These are phyloP conservation scores for Nannochloropsis salina DNA, from an alignment of 108 stramenopile genomes.

Conservation along the genomic window DNA sequence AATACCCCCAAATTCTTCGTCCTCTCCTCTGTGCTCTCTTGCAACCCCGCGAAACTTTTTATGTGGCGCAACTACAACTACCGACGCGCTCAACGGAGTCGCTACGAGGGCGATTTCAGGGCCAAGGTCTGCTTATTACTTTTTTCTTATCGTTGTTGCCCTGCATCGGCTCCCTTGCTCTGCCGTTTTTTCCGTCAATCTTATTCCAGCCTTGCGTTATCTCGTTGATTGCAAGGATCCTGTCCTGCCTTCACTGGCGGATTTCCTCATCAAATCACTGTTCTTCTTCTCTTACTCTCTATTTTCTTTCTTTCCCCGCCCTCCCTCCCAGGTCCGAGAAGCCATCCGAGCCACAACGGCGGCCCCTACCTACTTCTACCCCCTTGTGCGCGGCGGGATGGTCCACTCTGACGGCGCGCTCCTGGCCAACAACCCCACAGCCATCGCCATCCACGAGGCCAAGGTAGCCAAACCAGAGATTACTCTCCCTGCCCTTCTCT, in stretches of 20 bases:
- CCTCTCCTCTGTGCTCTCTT: not conserved
- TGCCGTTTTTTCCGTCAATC: not conserved
- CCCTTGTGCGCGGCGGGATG: conserved; percentile 30
- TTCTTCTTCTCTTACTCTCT: not conserved
- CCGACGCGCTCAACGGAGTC: conserved; percentile 21
- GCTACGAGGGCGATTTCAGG: conserved; percentile 27
- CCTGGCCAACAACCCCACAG: conserved; percentile 54
- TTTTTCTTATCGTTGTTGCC: not conserved
- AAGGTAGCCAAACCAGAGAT: not conserved
- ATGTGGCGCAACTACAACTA: conserved; percentile 53
- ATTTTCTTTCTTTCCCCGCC: not conserved
- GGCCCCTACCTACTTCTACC: conserved; percentile 53
- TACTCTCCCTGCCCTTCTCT: not conserved
- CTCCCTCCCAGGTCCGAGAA: conserved; percentile 30
- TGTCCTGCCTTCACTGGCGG: too few species aligned
- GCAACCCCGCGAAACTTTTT: conserved; percentile 26
- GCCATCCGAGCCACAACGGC: conserved; percentile 53
- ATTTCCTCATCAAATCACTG: not conserved
- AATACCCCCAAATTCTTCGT: not conserved
- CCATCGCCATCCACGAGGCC: conserved; percentile 53
- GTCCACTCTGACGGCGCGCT: conserved; percentile 52
- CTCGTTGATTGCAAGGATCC: too few species aligned
- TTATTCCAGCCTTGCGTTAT: not conserved
- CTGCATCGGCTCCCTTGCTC: not conserved
- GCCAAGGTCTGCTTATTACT: not conserved